These are phyloP conservation scores for Colletotrichum shisoi DNA, from an alignment of 2,329 filamentous ascomycete genomes.

Conservation along the genomic window DNA sequence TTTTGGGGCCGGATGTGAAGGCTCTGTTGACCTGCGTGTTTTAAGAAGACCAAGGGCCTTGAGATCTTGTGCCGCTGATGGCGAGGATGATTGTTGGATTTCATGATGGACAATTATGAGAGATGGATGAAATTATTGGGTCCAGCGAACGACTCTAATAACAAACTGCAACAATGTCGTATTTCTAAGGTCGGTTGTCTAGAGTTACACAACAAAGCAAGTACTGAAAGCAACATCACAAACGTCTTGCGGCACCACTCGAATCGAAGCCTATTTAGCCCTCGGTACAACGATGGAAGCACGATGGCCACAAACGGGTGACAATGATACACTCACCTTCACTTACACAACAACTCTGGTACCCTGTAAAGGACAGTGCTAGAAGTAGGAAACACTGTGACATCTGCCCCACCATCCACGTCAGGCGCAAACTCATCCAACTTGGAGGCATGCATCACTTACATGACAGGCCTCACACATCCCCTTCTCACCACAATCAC, in stretches of 20 bases:
- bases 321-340: too few relatives aligned
- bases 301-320: not conserved
- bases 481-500: not conserved
- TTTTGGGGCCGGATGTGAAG: too few relatives aligned
- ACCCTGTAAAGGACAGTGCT: not conserved
- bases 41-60: too few relatives aligned
- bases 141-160: too few relatives aligned
- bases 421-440: conserved; percentile 1
- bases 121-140: too few relatives aligned
- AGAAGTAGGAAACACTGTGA: not conserved
- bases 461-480: conserved; percentile 2
- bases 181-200: too few relatives aligned
- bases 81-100: too few relatives aligned
- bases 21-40: too few relatives aligned
- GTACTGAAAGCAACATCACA: not conserved
- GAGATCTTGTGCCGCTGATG: too few relatives aligned
- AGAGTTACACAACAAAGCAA: not conserved
- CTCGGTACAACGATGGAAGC: not conserved
- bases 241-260: not conserved
- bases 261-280: not conserved
- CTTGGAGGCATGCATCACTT: conserved; percentile 13
- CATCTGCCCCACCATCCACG: conserved; percentile 3
- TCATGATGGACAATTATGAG: too few relatives aligned
- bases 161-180: not conserved
- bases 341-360: too few relatives aligned